Percentiles rank a stretch among this genome's conserved stretches.
Conservation (phyloP, 2,329 filamentous ascomycete genomes). For the Coniochaeta sp. region DNA sequence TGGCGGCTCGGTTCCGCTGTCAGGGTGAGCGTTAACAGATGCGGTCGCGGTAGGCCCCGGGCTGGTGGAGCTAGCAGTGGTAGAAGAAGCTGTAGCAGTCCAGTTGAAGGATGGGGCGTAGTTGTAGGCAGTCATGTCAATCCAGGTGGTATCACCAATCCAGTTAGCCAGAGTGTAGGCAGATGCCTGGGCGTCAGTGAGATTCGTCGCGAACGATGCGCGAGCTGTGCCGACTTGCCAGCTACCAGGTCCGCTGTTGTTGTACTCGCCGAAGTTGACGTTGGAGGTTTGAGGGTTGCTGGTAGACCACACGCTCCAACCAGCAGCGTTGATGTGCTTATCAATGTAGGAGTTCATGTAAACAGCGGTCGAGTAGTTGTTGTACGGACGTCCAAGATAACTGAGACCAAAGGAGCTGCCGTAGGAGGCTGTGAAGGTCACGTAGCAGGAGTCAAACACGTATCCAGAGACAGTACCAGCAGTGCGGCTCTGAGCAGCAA, state of each 20-base stretch:
- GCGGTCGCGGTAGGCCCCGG: slow-evolving; percentile 9
- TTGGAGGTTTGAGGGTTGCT: slow-evolving; percentile 22
- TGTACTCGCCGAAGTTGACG: slow-evolving; percentile 23
- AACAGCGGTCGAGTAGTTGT: slow-evolving; percentile 20
- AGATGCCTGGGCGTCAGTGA: slow-evolving; percentile 23
- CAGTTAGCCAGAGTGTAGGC: slow-evolving; percentile 26
- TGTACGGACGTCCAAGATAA: slow-evolving; percentile 16
- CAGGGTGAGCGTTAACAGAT: slow-evolving; percentile 26
- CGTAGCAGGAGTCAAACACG: slow-evolving; percentile 21
- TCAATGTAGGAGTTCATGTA: slow-evolving; percentile 26
- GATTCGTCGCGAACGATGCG: slow-evolving; percentile 25
- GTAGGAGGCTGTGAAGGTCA: slow-evolving; percentile 13
- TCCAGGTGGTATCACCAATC: slow-evolving; percentile 31
- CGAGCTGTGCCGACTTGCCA: slow-evolving; percentile 15
- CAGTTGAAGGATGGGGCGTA: slow-evolving; percentile 24
- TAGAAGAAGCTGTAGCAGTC: too few species aligned
- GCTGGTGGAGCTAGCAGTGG: slow-evolving; percentile 15
- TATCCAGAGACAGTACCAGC: slow-evolving; percentile 8
- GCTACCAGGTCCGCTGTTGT: slow-evolving; percentile 24
- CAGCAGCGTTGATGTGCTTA: slow-evolving; percentile 21
- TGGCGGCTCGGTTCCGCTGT: slow-evolving; percentile 31
- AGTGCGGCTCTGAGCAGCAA: slow-evolving; percentile 18
- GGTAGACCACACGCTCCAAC: slow-evolving; percentile 18
- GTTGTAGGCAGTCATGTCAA: slow-evolving; percentile 31
- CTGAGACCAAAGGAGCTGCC: slow-evolving; percentile 11